Percentiles rank a stretch among this genome's conserved stretches.
Evolutionary conservation across 2,329 filamentous ascomycete species (phyloP).

Genomic region (Cercospora sp.): DNA sequence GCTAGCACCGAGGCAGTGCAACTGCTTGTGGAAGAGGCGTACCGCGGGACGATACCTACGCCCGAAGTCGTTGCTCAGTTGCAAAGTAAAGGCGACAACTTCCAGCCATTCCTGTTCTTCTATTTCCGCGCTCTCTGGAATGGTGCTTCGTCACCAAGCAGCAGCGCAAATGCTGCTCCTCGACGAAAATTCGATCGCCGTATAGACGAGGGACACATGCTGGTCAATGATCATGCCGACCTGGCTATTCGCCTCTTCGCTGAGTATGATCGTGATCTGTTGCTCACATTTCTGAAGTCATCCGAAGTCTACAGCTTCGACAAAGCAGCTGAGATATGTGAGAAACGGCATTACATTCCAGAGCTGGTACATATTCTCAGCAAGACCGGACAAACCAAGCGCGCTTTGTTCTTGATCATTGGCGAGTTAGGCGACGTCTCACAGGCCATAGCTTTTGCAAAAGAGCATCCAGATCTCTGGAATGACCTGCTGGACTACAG

Average conservation of each 20-base stretch:
- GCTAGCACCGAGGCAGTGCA: constrained; percentile 80
- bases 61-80: constrained; percentile 78
- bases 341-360: constrained; percentile 75
- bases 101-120: constrained; percentile 81
- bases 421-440: constrained; percentile 88
- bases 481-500: constrained; percentile 91
- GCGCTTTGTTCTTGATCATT: constrained; percentile 88
- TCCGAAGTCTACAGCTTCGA: constrained; percentile 82
- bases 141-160: constrained; percentile 9
- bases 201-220: constrained; percentile 59
- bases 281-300: constrained; percentile 87
- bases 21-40: constrained; percentile 85
- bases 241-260: constrained; percentile 84
- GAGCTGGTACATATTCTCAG: constrained; percentile 96
- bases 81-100: constrained; percentile 57
- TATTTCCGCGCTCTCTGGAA: constrained; percentile 87
- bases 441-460: constrained; percentile 91
- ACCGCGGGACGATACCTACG: constrained; percentile 80
- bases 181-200: constrained; percentile 32
- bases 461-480: constrained; percentile 91
- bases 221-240: constrained; percentile 83
- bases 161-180: constrained; percentile 24
- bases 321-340: constrained; percentile 74
- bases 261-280: constrained; percentile 71
- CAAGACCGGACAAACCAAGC: constrained; percentile 91